Conservation (phyloP, 2,329 filamentous ascomycete species). For the Colletotrichum godetiae region DNA sequence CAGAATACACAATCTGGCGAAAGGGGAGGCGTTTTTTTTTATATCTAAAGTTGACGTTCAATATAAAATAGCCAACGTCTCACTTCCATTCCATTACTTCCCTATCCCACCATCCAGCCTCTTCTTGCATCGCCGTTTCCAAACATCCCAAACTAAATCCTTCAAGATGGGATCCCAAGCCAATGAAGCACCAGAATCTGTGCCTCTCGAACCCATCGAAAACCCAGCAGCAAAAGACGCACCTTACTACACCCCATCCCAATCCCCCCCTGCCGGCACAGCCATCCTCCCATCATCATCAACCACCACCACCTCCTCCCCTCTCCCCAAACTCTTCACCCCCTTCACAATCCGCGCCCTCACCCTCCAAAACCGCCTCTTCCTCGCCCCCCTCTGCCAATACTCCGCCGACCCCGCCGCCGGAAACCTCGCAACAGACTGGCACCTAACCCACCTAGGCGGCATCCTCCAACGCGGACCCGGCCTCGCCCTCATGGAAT, state of each 20-base stretch:
- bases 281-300: conserved; percentile 49
- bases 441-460: conserved; percentile 80
- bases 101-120: not conserved
- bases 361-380: conserved; percentile 58
- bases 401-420: conserved; percentile 54
- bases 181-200: not conserved
- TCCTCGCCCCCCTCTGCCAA: conserved; percentile 60
- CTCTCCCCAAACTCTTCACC: conserved; percentile 60
- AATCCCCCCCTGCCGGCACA: conserved; percentile 56
- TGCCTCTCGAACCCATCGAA: conserved; percentile 3
- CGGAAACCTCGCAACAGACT: conserved; percentile 71
- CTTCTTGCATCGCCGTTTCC: not conserved
- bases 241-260: conserved; percentile 61
- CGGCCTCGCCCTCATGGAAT: conserved; percentile 73
- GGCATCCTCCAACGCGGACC: conserved; percentile 77
- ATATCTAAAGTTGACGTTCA: not conserved
- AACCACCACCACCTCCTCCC: conserved; percentile 46
- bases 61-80: not conserved
- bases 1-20: not conserved
- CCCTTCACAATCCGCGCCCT: conserved; percentile 59
- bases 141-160: not conserved
- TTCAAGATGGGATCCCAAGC: not conserved
- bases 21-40: not conserved
- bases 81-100: not conserved
- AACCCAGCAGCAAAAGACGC: conserved; percentile 45